These are phyloP conservation scores for Xylaria nigripes DNA, from an alignment of 495 filamentous ascomycete genomes.

Conservation along the genomic window DNA sequence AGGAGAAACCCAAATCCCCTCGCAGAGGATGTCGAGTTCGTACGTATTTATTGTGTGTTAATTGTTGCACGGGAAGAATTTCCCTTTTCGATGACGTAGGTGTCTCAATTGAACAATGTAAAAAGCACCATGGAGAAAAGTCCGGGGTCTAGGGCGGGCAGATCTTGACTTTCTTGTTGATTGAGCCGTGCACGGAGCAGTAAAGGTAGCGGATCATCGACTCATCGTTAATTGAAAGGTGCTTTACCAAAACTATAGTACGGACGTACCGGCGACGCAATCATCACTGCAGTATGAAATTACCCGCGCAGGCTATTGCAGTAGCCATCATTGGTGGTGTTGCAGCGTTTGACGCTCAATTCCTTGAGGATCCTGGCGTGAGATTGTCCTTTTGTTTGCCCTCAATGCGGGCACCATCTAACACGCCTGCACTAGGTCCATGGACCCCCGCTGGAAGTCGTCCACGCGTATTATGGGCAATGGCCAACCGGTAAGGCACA, in stretches of 20 bases:
- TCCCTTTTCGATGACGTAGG: no score
- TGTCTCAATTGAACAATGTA: no score
- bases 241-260: no score
- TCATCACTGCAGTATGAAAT: background rate
- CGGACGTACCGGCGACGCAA: slow-evolving; percentile 1
- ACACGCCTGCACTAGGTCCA: slow-evolving; percentile 20
- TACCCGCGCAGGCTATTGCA: background rate
- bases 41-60: background rate
- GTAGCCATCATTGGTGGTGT: background rate
- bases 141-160: no score
- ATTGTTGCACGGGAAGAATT: no score
- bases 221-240: no score
- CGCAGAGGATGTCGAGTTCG: no score
- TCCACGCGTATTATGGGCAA: slow-evolving; percentile 37
- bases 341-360: background rate
- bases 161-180: no score
- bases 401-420: background rate
- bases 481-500: slow-evolving; percentile 29
- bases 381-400: background rate
- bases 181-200: no score
- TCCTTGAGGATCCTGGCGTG: background rate
- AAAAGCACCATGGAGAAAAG: no score
- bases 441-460: slow-evolving; percentile 31
- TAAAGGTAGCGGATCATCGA: no score
- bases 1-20: background rate